Base-by-base conservation (phyloP, 441 rosid species). In the Erodium texanum region DNA sequence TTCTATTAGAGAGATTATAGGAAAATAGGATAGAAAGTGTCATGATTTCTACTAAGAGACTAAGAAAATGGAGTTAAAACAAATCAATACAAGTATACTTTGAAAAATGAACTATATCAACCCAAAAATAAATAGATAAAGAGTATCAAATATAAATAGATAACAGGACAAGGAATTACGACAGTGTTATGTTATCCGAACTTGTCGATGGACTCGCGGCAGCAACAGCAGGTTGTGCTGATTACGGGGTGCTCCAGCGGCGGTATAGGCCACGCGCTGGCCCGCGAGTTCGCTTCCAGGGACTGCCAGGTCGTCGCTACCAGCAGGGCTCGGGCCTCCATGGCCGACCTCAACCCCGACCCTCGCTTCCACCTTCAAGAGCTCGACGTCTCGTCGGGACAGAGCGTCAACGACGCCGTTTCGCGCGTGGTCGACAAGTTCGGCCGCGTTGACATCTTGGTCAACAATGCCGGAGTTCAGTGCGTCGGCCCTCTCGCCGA, bases 401-500 rank as follows among this genome's bases (percentile, higher is more conserved):
- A 78, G 34, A 87, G 84, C 61, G 88, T 87, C 29, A 72, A 74
- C 6, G 66, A 32, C 38, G 88, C 78, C 5, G 14, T 89, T 16
- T 77, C 86, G 0, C 70, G 75, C 23, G 93, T 84, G 56, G 56
- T 93, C 5, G 87, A 84, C 18, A 85, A 78, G 77, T 87, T 79
- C 15, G 96, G 97, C 0, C 79, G 75, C 56, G 77, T 93, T 70
- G 98, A 90, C 74, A 74, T 93, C 16, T 80, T 93, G 71, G 94
- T 89, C 20, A 93, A 90, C 68, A 90, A 90, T 67, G 97, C 97
- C 23, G 98, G 94, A 0, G 75, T 90, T 67, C 97, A 76, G 27
- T 93, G 97, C 63, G 79, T 93, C 23, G 98, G 88, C 36, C 97
- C 96, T 69, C 76, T 90, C 3, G 94, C 92, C 1, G 97, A 93